These are phyloP conservation scores for Pythium rhizo-oryzae DNA, from an alignment of 352 stramenopile genomes.

Conservation along the genomic window DNA sequence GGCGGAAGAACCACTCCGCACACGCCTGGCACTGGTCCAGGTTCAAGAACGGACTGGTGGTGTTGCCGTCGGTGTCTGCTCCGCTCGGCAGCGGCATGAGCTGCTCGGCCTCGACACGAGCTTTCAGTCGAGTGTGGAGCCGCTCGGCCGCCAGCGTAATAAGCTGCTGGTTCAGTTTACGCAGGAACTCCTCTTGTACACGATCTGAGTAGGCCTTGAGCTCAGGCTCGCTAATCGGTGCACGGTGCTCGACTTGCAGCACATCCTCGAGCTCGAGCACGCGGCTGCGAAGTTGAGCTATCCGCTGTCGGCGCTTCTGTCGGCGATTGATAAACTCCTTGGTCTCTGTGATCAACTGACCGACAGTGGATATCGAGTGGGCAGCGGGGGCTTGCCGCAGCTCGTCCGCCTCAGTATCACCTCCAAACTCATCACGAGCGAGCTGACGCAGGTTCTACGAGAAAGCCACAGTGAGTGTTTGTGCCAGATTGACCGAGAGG, in stretches of 20 bases:
- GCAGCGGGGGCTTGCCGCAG: background rate
- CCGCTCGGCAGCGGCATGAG: constrained; percentile 6
- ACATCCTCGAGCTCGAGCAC: constrained; percentile 17
- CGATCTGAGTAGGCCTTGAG: constrained; percentile 33
- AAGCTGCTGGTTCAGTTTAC: constrained; percentile 33
- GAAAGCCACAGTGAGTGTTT: background rate
- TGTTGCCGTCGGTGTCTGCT: constrained; percentile 4
- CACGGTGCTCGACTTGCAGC: constrained; percentile 28
- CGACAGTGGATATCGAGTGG: background rate
- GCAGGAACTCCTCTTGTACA: constrained; percentile 36
- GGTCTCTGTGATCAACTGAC: constrained; percentile 17
- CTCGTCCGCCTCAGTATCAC: background rate
- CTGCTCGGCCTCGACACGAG: constrained; percentile 34
- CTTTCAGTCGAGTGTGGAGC: constrained; percentile 38
- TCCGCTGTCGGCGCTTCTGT: constrained; percentile 17
- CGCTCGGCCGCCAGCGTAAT: constrained; percentile 39
- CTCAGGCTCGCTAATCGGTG: constrained; percentile 26
- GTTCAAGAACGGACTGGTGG: constrained; percentile 35
- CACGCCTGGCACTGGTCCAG: constrained; percentile 45
- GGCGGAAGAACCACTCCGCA: constrained; percentile 26
- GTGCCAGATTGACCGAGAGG: background rate
- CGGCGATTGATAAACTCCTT: constrained; percentile 18
- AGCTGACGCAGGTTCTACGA: constrained; percentile 21
- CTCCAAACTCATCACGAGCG: constrained; percentile 18
- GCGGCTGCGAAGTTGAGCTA: constrained; percentile 17